Base-by-base conservation (phyloP, 148 eudicot genomes). In the Salicornia ramosissima region DNA sequence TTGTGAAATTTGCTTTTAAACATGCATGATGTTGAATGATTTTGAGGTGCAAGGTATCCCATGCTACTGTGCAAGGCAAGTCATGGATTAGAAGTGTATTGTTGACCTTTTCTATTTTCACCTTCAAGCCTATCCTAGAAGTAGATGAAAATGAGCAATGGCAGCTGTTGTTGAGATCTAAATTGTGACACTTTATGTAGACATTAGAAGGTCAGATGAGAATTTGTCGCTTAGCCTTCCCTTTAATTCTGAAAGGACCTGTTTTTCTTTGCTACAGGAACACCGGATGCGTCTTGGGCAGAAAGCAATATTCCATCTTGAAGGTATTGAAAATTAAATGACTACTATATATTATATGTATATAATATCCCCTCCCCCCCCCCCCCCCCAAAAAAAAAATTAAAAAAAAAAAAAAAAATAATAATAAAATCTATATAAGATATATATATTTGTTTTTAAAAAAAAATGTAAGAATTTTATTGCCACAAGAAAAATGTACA, bases 241-340 rank as follows among this genome's bases (percentile, higher is more conserved):
- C 2, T 53, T 14, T 55, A 25, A 28, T 70, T 42, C 30, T 71
- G 75, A 28, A 19, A 26, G 36, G 6, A 51, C 13, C 0, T 22
- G 4, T 58, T 65, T 72, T 68, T 46, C 53, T 28, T 46, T 40
- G 77, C 63, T 71, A 28, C 86, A 93, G 98, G 98, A 93, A 69
- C 96, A 93, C 71, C 86, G 96, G 71, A 88, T 93, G 87, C 96
- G 86, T 51, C 95, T 88, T 69, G 98, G 98, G 73, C 98, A 93
- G 82, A 93, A 93, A 80, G 92, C 98, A 69, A 93, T 93, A 77
- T 90, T 93, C 85, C 98, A 93, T 73, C 83, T 93, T 71, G 98
- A 90, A 93, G 98, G 98, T 93, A 83, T 34, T 22, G 22, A 16
- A 18, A 51, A n/a, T 5, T 31, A 58, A 15, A 28, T 29, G n/a